Percentiles rank a stretch among this genome's conserved stretches.
Evolutionary conservation across 495 filamentous ascomycete genomes (phyloP).

Genomic region (Jackrogersella multiformis): DNA sequence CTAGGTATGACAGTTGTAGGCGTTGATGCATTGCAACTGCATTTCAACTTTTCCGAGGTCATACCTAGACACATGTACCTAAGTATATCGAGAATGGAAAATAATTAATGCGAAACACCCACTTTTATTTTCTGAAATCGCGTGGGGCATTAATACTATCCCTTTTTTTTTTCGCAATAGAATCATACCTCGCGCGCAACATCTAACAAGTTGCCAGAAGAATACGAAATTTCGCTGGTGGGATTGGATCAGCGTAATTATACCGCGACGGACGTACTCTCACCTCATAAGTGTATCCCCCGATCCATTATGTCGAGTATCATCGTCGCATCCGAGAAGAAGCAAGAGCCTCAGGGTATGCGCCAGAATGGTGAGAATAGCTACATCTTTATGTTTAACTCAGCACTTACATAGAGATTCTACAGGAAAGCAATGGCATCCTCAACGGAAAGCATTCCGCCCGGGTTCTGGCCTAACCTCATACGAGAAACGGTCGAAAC

Average conservation of each 20-base stretch:
- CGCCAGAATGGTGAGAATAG: conserved; percentile 68
- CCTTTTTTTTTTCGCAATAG: conserved; percentile 9
- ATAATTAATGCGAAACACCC: background rate
- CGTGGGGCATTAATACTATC: background rate
- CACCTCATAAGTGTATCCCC: background rate
- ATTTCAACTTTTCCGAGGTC: too few relatives aligned
- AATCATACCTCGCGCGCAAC: conserved; percentile 15
- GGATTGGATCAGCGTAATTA: background rate
- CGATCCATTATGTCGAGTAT: conserved; percentile 28
- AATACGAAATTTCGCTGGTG: background rate
- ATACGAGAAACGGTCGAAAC: conserved; percentile 76
- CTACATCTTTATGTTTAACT: background rate
- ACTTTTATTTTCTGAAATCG: background rate
- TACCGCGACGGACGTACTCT: background rate
- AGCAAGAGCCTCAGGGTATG: conserved; percentile 59
- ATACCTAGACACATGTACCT: too few relatives aligned
- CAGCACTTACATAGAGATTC: conserved; percentile 13
- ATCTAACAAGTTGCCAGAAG: background rate
- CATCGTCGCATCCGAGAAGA: conserved; percentile 20
- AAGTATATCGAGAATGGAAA: background rate
- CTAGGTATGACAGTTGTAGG: background rate
- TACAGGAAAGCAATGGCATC: conserved; percentile 96
- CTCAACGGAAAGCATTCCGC: conserved; percentile 83
- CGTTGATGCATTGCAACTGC: background rate
- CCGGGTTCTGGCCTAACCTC: conserved; percentile 77